Evolutionary conservation across 768 basidiomycete species (phyloP), one percentile per base, ranked within the genome.

Genomic region (Boletus tylopilopsis): DNA sequence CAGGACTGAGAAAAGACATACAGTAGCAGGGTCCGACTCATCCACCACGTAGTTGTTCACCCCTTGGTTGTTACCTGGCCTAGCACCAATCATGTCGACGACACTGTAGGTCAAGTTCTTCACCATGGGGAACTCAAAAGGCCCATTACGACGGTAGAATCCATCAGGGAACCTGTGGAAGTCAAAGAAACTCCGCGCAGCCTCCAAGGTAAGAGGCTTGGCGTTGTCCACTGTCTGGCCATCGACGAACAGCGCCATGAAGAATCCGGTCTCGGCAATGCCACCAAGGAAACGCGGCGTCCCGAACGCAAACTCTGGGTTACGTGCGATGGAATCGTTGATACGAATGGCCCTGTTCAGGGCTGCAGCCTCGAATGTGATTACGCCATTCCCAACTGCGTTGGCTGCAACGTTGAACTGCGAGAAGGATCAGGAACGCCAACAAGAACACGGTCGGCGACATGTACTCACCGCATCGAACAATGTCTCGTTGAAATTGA

Each of bases 261-360:
- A 49, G 16, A 59, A 62, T 0, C 44, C 53, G 3, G 49, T 45
- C 40, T 61, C 60, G 2, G 47, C 49, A 51, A 56, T 13, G 49
- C 51, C 5, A 57, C 49, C 1, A 29, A 53, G 37, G 32, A 13
- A 62, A 2, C 60, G 51, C 0, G 56, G 56, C 3, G 54, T 53
- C 1, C 53, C 49, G 16, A 59, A 59, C 36, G 19, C 45, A 25
- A 61, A 62, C 0, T 51, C 49, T 0, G 61, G 60, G 39, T 61
- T 63, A 36, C 34, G 41, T 7, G 57, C 61, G 27, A 61, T 62
- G 12, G 61, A 61, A 40, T 63, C 49, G 19, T 55, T 62, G 37
- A 61, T 61, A n/a, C 59, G 56, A 3, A 45, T 42, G 1, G 27
- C 27, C 29, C 55, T 55, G 42, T 61, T 49, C 30, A 61, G 19